phyloP scores from a whole-genome alignment of 441 rosid species.

The Arabidopsis lyrata region DNA sequence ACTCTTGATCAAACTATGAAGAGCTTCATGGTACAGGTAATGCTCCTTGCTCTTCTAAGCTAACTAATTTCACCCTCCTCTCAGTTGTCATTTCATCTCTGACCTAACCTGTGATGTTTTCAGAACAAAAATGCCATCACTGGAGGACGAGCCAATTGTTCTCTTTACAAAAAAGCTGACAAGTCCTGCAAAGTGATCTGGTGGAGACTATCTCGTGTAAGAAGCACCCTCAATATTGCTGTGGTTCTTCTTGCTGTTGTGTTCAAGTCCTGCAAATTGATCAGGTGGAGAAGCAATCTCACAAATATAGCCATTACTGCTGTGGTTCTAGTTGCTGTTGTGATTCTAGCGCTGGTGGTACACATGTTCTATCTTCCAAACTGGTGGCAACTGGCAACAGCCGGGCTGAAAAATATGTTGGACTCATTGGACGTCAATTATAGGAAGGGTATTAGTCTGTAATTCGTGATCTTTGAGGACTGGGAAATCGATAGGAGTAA shows the following conservation, averaged over 20 bases:
- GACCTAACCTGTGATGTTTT: background rate
- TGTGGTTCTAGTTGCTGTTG: too few relatives aligned
- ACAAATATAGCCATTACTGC: slow-evolving; percentile 48
- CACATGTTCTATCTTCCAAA: too few relatives aligned
- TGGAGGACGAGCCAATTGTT: slow-evolving; percentile 43
- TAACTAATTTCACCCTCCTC: background rate
- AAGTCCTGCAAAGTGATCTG: slow-evolving; percentile 59
- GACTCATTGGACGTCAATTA: too few relatives aligned
- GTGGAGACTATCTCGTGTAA: slow-evolving; percentile 43
- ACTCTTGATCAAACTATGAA: slow-evolving; percentile 56
- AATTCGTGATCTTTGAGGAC: background rate
- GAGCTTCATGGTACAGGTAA: slow-evolving; percentile 67
- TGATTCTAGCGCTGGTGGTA: too few relatives aligned
- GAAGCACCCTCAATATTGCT: slow-evolving; percentile 49
- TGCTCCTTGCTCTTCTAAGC: slow-evolving; percentile 5
- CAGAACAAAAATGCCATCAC: slow-evolving; percentile 52
- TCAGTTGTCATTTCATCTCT: background rate
- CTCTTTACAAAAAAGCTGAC: slow-evolving; percentile 59
- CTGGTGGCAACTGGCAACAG: too few relatives aligned
- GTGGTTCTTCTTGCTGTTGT: slow-evolving; percentile 44
- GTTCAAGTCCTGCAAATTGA: too few relatives aligned
- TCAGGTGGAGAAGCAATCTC: slow-evolving; percentile 39
- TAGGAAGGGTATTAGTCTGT: background rate
- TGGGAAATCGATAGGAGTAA: slow-evolving; percentile 9
- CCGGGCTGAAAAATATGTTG: too few relatives aligned